Evolutionary conservation across 768 basidiomycete species (phyloP).

Genomic region (Tephrocybe sp.): DNA sequence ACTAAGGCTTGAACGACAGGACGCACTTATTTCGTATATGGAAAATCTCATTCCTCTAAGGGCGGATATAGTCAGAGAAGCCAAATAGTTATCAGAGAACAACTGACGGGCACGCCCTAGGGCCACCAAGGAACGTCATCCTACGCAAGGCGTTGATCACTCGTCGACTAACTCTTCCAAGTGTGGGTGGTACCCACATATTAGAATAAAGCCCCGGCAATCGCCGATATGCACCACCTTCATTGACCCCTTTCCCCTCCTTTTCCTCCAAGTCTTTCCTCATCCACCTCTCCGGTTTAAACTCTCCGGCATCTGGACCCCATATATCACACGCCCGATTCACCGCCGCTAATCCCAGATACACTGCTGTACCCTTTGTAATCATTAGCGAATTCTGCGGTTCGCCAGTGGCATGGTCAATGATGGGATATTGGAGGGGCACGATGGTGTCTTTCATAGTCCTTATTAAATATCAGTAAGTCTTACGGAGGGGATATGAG

Average conservation of each 20-base stretch:
- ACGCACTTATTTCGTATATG: conserved; percentile 37
- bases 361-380: conserved; percentile 35
- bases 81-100: too few species aligned
- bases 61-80: neutral
- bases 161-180: neutral
- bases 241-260: too few species aligned
- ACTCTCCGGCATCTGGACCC: conserved; percentile 47
- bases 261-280: too few species aligned
- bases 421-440: conserved; percentile 32
- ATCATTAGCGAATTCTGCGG: conserved; percentile 32
- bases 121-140: conserved; percentile 46
- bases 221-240: conserved; percentile 32
- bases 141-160: conserved; percentile 20
- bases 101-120: conserved; percentile 45
- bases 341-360: conserved; percentile 27
- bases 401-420: conserved; percentile 22
- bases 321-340: conserved; percentile 42
- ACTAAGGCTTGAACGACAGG: neutral
- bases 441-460: conserved; percentile 32
- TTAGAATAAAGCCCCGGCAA: conserved; percentile 45
- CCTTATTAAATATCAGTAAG: conserved; percentile 11
- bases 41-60: conserved; percentile 37
- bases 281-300: conserved; percentile 53
- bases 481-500: neutral
- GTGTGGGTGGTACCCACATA: conserved; percentile 24